Conservation (phyloP, 2,329 filamentous ascomycete species). For the Exophiala alcalophila region DNA sequence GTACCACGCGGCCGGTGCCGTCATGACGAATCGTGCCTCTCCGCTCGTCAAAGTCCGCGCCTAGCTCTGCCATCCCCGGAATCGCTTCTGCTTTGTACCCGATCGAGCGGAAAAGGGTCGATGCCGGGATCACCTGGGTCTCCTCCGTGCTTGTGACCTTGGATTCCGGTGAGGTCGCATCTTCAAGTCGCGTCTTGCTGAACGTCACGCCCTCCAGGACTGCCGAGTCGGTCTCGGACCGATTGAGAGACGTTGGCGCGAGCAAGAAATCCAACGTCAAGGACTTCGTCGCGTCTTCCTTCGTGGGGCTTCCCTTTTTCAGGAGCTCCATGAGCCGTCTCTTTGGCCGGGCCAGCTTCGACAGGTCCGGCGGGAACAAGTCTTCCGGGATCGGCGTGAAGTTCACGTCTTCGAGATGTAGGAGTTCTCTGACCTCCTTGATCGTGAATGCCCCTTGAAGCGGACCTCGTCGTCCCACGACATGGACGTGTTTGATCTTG, state of each 20-base stretch:
- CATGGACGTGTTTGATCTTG: constrained; percentile 71
- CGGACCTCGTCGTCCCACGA: constrained; percentile 87
- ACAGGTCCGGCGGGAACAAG: constrained; percentile 65
- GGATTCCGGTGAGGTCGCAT: constrained; percentile 52
- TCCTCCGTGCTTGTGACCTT: constrained; percentile 49
- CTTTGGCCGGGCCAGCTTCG: constrained; percentile 69
- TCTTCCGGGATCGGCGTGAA: constrained; percentile 67
- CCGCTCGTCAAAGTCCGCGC: constrained; percentile 71
- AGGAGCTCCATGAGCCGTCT: constrained; percentile 79
- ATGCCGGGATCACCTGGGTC: constrained; percentile 56
- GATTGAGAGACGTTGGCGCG: constrained; percentile 68
- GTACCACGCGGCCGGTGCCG: constrained; percentile 67
- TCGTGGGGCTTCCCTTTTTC: constrained; percentile 64
- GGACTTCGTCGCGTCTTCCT: constrained; percentile 56
- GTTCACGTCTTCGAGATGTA: constrained; percentile 68
- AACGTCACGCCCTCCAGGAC: constrained; percentile 67
- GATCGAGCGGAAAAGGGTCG: constrained; percentile 85
- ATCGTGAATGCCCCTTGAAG: constrained; percentile 94
- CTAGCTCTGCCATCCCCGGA: constrained; percentile 68
- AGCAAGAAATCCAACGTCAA: constrained; percentile 87
- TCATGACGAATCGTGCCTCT: constrained; percentile 82
- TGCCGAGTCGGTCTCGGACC: constrained; percentile 44
- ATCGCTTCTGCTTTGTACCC: constrained; percentile 84
- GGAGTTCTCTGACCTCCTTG: constrained; percentile 86
- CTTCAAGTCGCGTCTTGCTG: constrained; percentile 49